A percentile compares a stretch with the other conserved stretches of the same genome.
Conservation (phyloP, 257 asterid species). For the Ophiorrhiza pumila region DNA sequence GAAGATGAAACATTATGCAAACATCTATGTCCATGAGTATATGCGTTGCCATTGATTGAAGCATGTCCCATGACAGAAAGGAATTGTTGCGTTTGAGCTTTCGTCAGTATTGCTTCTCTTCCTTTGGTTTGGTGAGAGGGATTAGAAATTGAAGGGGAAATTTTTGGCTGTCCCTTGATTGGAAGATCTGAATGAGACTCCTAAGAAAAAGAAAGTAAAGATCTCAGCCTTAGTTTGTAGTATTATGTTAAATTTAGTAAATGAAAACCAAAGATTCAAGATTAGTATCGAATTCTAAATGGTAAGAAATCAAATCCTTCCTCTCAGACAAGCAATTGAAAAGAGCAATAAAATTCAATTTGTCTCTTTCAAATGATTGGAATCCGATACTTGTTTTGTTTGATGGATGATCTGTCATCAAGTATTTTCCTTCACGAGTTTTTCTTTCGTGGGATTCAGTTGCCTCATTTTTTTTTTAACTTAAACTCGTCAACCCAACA, state of each 20-base stretch:
- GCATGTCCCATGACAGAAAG: not conserved
- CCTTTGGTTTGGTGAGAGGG: not conserved
- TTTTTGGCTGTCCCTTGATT: not conserved
- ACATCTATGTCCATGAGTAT: not conserved
- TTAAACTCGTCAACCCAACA: not conserved
- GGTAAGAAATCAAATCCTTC: too few species aligned
- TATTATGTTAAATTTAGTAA: too few species aligned
- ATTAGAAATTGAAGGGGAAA: not conserved
- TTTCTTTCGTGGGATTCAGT: not conserved
- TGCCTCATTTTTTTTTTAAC: not conserved
- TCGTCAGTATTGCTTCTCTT: not conserved
- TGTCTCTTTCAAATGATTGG: not conserved
- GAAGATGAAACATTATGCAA: not conserved
- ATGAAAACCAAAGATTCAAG: too few species aligned
- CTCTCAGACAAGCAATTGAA: too few species aligned
- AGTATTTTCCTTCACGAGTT: not conserved
- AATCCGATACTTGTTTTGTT: not conserved
- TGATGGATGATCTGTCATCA: not conserved
- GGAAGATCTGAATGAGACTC: not conserved
- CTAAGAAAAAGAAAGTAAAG: not conserved
- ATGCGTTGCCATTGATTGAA: not conserved
- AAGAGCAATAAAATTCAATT: too few species aligned
- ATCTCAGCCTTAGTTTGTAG: too few species aligned
- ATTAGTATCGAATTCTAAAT: not conserved
- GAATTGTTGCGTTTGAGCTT: not conserved